Evolutionary conservation across 371 early-diverging fungal genomes (phyloP).

Genomic region (Blyttiomyces sp.): DNA sequence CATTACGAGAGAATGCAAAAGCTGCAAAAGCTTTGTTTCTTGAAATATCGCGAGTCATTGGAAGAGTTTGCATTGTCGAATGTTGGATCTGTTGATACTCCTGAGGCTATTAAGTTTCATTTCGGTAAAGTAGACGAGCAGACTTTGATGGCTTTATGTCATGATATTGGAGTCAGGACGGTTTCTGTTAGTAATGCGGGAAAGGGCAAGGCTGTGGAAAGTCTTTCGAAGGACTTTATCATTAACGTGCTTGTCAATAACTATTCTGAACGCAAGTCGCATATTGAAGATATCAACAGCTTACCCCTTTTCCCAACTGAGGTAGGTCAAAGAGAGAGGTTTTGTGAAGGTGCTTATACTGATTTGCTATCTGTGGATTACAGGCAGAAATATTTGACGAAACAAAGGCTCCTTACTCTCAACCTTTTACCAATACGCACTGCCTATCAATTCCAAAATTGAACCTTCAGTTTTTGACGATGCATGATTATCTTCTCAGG

Average conservation of each 20-base stretch:
- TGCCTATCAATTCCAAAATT: constrained; percentile 85
- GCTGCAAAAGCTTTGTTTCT: constrained; percentile 73
- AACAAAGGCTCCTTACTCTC: constrained; percentile 36
- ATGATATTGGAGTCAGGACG: constrained; percentile 57
- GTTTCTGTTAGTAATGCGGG: constrained; percentile 22
- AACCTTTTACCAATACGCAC: constrained; percentile 63
- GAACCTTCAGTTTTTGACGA: constrained; percentile 86
- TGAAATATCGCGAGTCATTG: constrained; percentile 53
- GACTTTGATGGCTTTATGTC: constrained; percentile 54
- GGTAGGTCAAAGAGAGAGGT: constrained; percentile 20
- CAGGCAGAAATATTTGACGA: constrained; percentile 41
- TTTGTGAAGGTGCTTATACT: no score
- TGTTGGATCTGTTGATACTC: constrained; percentile 60
- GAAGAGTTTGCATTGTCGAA: constrained; percentile 73
- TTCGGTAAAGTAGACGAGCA: constrained; percentile 51
- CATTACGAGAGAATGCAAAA: constrained; percentile 58
- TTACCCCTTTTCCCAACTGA: constrained; percentile 84
- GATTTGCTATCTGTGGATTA: not conserved
- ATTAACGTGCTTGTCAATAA: constrained; percentile 43
- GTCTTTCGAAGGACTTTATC: not conserved
- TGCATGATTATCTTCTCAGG: constrained; percentile 86
- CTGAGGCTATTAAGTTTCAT: constrained; percentile 53
- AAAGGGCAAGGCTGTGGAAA: not conserved
- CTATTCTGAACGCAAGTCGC: constrained; percentile 63
- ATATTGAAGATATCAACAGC: constrained; percentile 64